phyloP scores from a whole-genome alignment of 1,139 yeast genomes.

The Saccharomyces uvarum region DNA sequence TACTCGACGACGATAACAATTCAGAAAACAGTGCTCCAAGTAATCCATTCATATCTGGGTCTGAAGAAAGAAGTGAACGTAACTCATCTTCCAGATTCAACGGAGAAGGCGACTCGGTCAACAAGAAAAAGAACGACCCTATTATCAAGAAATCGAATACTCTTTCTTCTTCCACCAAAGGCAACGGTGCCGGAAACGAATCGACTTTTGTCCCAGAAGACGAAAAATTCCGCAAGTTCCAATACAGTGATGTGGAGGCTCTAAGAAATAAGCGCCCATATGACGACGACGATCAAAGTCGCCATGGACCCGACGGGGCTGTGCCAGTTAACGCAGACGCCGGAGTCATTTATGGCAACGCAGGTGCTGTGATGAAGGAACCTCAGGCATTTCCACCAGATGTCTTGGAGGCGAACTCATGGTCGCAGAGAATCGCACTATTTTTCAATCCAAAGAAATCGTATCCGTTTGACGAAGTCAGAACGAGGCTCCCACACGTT shows the following conservation, averaged over 20 bases:
- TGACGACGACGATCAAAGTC: constrained; percentile 2
- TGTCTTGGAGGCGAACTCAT: constrained; percentile 9
- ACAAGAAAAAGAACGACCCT: background rate
- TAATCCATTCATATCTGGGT: background rate
- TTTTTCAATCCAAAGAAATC: constrained; percentile 33
- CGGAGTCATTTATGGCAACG: constrained; percentile 23
- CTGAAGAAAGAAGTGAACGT: background rate
- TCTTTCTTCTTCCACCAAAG: background rate
- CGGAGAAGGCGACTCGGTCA: background rate
- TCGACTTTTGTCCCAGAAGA: constrained; percentile 26
- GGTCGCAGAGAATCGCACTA: constrained; percentile 26
- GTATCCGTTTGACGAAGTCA: constrained; percentile 31
- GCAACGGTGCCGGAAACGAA: constrained; percentile 1
- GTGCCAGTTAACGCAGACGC: constrained; percentile 20
- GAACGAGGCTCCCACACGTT: constrained; percentile 31
- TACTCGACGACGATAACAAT: constrained; percentile 8
- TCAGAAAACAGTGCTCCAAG: background rate
- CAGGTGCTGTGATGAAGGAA: constrained; percentile 17
- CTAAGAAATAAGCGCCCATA: constrained; percentile 6
- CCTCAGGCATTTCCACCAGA: constrained; percentile 22
- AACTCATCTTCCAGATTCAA: background rate
- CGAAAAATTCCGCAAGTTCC: constrained; percentile 22
- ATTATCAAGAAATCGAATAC: background rate
- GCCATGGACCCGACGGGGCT: constrained; percentile 11
- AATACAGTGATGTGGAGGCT: constrained; percentile 19